phyloP scores from a whole-genome alignment of 768 basidiomycete genomes.

The Termitomyces sp. region DNA sequence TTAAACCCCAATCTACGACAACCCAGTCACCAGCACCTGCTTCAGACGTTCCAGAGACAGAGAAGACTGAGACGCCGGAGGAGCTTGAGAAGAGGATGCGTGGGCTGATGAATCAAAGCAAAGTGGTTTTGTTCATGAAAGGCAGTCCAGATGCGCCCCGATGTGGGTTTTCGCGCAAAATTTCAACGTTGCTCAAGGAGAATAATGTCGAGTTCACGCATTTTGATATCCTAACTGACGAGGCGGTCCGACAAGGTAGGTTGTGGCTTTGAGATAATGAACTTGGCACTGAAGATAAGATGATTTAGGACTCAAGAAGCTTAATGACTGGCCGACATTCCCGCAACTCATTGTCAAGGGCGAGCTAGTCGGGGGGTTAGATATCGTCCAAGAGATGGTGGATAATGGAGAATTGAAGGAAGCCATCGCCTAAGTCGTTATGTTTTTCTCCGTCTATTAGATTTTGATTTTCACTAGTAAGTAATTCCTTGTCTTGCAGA shows the following conservation, averaged over 20 bases:
- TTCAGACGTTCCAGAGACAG: conserved; percentile 12
- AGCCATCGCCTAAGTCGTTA: conserved; percentile 17
- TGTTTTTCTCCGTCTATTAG: background rate
- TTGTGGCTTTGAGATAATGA: conserved; percentile 7
- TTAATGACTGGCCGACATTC: conserved; percentile 91
- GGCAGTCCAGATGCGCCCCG: conserved; percentile 71
- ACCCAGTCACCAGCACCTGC: conserved; percentile 33
- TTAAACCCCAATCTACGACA: conserved; percentile 46
- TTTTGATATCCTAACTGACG: conserved; percentile 84
- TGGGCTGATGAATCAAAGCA: conserved; percentile 70
- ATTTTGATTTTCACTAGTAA: background rate
- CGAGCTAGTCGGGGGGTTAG: conserved; percentile 92
- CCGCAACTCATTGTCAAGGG: conserved; percentile 86
- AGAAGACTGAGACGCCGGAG: conserved; percentile 50
- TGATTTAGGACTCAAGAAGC: conserved; percentile 54
- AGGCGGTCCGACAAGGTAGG: conserved; percentile 74
- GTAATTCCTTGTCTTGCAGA: background rate
- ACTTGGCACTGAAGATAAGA: background rate
- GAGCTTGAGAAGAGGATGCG: conserved; percentile 62
- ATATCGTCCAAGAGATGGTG: conserved; percentile 87
- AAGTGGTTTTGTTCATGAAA: conserved; percentile 90
- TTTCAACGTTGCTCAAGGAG: conserved; percentile 60
- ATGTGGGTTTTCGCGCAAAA: conserved; percentile 83
- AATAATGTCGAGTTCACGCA: conserved; percentile 61
- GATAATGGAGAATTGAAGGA: conserved; percentile 74